Evolutionary conservation across 2,329 filamentous ascomycete species (phyloP).

Genomic region (Arthrobotrys sinensis): DNA sequence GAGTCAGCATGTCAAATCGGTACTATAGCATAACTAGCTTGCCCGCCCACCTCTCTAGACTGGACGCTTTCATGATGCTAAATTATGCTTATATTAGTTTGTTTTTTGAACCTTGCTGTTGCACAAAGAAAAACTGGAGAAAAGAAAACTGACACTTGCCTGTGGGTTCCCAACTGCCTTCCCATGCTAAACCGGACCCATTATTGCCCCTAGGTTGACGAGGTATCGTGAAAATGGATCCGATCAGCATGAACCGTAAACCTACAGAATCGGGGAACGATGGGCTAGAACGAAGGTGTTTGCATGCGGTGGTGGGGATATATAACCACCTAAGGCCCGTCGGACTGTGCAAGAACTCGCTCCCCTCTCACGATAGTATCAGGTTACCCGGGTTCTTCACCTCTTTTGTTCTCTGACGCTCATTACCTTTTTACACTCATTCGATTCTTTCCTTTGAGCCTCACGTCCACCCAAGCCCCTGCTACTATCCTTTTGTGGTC

Average conservation of each 20-base stretch:
- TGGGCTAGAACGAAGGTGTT: slow-evolving; percentile 38
- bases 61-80: slow-evolving; percentile 3
- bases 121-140: slow-evolving; percentile 2
- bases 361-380: slow-evolving; percentile 46
- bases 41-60: slow-evolving; percentile 1
- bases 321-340: slow-evolving; percentile 45
- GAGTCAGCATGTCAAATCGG: slow-evolving; percentile 41
- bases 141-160: neutral
- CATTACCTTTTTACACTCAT: slow-evolving; percentile 15
- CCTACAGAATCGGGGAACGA: neutral
- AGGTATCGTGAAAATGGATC: slow-evolving; percentile 27
- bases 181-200: neutral
- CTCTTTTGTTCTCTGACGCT: slow-evolving; percentile 19
- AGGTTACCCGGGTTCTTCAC: slow-evolving; percentile 18
- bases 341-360: slow-evolving; percentile 13
- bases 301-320: slow-evolving; percentile 32
- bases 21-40: slow-evolving; percentile 10
- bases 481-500: slow-evolving; percentile 8
- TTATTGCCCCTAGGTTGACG: slow-evolving; percentile 1
- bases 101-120: slow-evolving; percentile 21
- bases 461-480: neutral
- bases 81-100: slow-evolving; percentile 24
- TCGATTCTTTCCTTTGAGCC: neutral
- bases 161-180: neutral
- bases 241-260: slow-evolving; percentile 10